These are phyloP conservation scores for Phialophora tarda DNA, from an alignment of 2,329 filamentous ascomycete species.

Conservation along the genomic window DNA sequence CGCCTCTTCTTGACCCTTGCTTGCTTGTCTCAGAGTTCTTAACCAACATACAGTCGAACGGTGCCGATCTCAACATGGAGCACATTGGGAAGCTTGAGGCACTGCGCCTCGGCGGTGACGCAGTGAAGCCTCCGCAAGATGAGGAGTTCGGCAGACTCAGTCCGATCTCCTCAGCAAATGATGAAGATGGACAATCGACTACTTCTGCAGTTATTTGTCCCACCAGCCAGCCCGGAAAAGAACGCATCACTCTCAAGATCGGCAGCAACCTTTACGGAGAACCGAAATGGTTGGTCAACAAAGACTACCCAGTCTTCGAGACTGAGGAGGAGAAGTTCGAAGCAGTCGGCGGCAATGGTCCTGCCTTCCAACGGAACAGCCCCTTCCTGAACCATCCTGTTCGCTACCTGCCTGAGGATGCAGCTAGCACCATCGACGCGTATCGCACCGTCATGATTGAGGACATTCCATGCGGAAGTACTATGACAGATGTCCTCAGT, in stretches of 20 bases:
- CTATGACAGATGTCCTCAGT: constrained; percentile 31
- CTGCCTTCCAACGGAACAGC: constrained; percentile 11
- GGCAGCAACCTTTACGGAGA: constrained; percentile 22
- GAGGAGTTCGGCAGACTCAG: constrained; percentile 6
- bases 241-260: constrained; percentile 19
- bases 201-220: background rate
- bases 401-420: constrained; percentile 36
- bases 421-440: constrained; percentile 26
- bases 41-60: background rate
- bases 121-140: background rate
- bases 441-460: constrained; percentile 41
- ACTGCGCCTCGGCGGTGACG: background rate
- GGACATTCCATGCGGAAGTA: constrained; percentile 34
- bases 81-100: constrained; percentile 5
- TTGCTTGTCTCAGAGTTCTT: background rate
- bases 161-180: constrained; percentile 15
- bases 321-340: constrained; percentile 25
- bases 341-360: background rate
- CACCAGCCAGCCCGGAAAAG: background rate
- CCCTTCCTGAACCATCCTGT: constrained; percentile 34
- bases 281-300: constrained; percentile 28
- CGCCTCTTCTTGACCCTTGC: background rate
- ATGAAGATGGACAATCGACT: constrained; percentile 3
- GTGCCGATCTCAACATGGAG: background rate
- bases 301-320: constrained; percentile 34